Base-by-base conservation (phyloP, 2,329 filamentous ascomycete genomes). In the Trichophyton rubrum region DNA sequence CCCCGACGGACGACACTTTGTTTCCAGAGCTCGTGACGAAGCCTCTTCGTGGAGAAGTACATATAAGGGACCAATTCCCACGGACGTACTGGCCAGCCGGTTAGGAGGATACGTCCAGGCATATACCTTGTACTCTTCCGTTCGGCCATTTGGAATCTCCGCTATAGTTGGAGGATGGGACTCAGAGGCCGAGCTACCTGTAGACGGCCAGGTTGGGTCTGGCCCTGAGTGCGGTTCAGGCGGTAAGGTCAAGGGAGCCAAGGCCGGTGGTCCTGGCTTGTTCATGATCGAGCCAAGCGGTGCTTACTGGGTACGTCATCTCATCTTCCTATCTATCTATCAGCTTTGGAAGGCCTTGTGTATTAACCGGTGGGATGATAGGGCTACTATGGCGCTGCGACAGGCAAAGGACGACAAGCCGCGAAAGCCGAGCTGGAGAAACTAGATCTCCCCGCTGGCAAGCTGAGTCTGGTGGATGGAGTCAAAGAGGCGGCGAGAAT, bases 251-350 rank as follows among this genome's bases (percentile, higher is more conserved):
- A 76, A 84, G 63, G 84, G 84, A 69, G 85, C 85, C 70, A 87
- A 84, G 74, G 85, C 90, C 72, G 93, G 93, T 67, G 93, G 92
- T 1, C 93, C 93, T 22, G 91, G 86, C 64, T 83, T 99, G 64
- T 99, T 96, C 82, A 99, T 99, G 93, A 92, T 99, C 68, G 93
- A 99, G 80, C 93, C 93, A 47, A 96, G 90, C 70, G 93, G 93
- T 60, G 78, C 92, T 67, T 97, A 96, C 81, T 99, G 93, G 93
- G 82, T 85, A 78, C 59, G 77, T 43, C 33, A 15, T 55, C 27
- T 15, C 38, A 41, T 45, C 30, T 13, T n/a, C 15, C 24, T 47
- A 9, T 13, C 35, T 15, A 22, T 51, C n/a, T 9, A 3, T 38
- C 33, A 13, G 33, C 33, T 38, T 38, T 9, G 33, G 11, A 11